Conservation (phyloP, 495 filamentous ascomycete genomes). For the Aspergillus conjunctus region DNA sequence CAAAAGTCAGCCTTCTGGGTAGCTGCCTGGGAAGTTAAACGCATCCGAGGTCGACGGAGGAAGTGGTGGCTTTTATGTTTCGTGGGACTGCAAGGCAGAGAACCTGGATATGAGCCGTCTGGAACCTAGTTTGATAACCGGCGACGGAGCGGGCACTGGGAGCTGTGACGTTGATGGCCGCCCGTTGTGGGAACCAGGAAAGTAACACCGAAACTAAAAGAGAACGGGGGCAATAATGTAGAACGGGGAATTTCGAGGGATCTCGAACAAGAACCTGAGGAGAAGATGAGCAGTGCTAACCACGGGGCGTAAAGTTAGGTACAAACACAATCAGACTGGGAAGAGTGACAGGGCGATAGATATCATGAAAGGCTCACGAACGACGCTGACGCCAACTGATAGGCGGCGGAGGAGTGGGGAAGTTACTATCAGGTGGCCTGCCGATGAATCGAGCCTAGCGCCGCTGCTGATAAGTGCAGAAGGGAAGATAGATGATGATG, state of each 20-base stretch:
- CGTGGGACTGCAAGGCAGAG: not conserved
- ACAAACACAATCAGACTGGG: too few relatives aligned
- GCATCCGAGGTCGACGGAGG: not conserved
- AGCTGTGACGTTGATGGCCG: not conserved
- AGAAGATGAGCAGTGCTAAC: not conserved
- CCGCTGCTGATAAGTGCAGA: not conserved
- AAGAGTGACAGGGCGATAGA: too few relatives aligned
- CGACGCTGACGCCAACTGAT: conserved; percentile 24
- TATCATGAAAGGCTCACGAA: too few relatives aligned
- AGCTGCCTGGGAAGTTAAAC: not conserved
- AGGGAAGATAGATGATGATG: too few relatives aligned
- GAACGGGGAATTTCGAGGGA: conserved; percentile 11
- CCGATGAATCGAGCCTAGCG: not conserved
- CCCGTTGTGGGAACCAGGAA: not conserved
- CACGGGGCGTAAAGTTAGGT: too few relatives aligned
- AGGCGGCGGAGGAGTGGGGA: conserved; percentile 27
- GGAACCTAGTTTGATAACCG: not conserved
- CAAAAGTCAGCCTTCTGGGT: not conserved
- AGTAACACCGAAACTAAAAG: not conserved
- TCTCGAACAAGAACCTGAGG: conserved; percentile 4
- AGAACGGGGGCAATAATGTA: conserved; percentile 10
- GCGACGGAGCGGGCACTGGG: not conserved
- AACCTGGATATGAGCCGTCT: conserved; percentile 6
- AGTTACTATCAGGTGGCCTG: conserved; percentile 26
- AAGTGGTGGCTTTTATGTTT: not conserved